Percentiles rank a stretch among this genome's conserved stretches.
Evolutionary conservation across 2,329 filamentous ascomycete genomes (phyloP).

Genomic region (Proliferodiscus dingleyae): DNA sequence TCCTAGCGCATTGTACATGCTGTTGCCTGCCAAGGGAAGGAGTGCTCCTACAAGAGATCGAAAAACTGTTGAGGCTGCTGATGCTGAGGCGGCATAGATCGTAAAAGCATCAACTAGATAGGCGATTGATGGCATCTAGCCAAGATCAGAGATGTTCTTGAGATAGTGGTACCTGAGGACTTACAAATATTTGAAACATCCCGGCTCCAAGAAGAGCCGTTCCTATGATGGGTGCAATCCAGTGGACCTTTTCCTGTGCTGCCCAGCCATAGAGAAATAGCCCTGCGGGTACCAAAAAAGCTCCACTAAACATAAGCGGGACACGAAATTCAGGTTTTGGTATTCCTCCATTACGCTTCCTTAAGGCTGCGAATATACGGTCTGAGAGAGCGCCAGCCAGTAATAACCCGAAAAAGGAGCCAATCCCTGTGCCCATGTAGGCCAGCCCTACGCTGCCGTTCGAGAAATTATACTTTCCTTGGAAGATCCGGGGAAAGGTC

Average conservation of each 20-base stretch:
- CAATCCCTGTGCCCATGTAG: constrained; percentile 31
- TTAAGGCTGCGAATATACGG: constrained; percentile 36
- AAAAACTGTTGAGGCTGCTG: constrained; percentile 32
- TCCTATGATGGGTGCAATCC: constrained; percentile 41
- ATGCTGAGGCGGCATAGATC: constrained; percentile 30
- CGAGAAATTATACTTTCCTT: constrained; percentile 32
- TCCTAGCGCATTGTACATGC: constrained; percentile 28
- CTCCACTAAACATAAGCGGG: constrained; percentile 38
- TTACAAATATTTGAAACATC: constrained; percentile 3
- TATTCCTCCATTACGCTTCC: constrained; percentile 34
- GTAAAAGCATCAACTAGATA: constrained; percentile 34
- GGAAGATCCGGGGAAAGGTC: constrained; percentile 34
- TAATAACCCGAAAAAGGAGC: constrained; percentile 13
- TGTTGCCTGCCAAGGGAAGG: constrained; percentile 24
- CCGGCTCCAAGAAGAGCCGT: constrained; percentile 36
- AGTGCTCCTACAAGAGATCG: constrained; percentile 26
- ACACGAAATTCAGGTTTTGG: constrained; percentile 37
- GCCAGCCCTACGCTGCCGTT: constrained; percentile 31
- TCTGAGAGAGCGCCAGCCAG: constrained; percentile 21
- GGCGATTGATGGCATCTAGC: constrained; percentile 33
- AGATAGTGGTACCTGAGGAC: not conserved
- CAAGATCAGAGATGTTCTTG: not conserved
- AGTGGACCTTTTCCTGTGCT: constrained; percentile 33
- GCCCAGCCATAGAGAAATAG: constrained; percentile 45
- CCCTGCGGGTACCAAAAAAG: constrained; percentile 34